Evolutionary conservation across 768 basidiomycete genomes (phyloP), one percentile per base, ranked within the genome.

Genomic region (Dioszegia hungarica): DNA sequence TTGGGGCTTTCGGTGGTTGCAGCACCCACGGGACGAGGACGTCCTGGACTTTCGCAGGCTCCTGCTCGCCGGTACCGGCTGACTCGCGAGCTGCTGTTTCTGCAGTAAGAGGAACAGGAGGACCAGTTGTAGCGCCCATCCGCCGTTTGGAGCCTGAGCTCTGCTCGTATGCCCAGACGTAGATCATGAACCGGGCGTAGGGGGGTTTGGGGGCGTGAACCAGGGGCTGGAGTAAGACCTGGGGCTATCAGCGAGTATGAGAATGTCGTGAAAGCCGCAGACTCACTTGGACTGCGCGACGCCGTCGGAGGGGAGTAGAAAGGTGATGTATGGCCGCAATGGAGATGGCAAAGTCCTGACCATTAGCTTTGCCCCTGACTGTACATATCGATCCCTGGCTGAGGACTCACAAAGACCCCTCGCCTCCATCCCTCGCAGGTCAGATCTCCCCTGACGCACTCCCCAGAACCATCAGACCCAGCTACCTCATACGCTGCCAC

Each of bases 251-350:
- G n/a, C n/a, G n/a, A n/a, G n/a, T n/a, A n/a, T n/a, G n/a, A n/a
- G n/a, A n/a, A n/a, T n/a, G n/a, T n/a, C n/a, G n/a, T n/a, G n/a
- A n/a, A n/a, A 29, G 5, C 4, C 15, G 47, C 11, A 9, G 24
- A 31, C 47, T 29, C 60, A 89, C 91, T 81, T 89, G 80, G 8
- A 97, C 82, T 1, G 90, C 86, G 17, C 79, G 72, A 60, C 79
- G 81, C 19, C 95, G 82, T 31, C 95, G 82, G 54, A 82, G 81
- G 10, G 81, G 80, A 0, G 91, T 94, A 2, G 91, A 85, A 5
- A 99, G 81, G 75, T 99, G 95, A 68, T 99, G 95, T 43, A 98
- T 89, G 1, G 94, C 98, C 25, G 95, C 95, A 61, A 99, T 93
- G 3, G 93, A 95, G 46, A 99, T 92, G 1, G 88, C 88, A 67